phyloP scores from a whole-genome alignment of 257 asterid species.

The Petrea volubilis region DNA sequence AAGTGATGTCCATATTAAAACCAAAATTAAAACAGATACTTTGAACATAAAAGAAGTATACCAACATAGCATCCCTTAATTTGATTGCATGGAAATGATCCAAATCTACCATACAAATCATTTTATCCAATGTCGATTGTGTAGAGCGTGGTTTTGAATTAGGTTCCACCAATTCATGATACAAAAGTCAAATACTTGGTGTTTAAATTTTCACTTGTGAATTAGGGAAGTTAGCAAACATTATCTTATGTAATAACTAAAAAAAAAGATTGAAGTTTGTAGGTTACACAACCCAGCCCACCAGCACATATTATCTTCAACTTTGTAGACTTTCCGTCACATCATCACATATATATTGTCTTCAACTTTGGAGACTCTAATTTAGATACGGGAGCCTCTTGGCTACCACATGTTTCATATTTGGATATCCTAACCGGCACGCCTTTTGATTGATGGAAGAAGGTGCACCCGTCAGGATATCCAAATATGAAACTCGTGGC shows the following conservation, averaged over 20 bases:
- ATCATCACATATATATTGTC: no score
- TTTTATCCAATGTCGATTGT: conserved; percentile 54
- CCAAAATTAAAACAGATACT: no score
- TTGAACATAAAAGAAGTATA: not conserved
- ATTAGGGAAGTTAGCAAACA: conserved; percentile 50
- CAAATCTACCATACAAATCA: conserved; percentile 35
- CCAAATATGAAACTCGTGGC: conserved; percentile 37
- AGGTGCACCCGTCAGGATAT: conserved; percentile 39
- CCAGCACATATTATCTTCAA: conserved; percentile 43
- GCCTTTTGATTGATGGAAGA: conserved; percentile 40
- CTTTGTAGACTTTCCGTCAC: no score
- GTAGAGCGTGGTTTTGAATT: conserved; percentile 39
- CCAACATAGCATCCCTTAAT: conserved; percentile 42
- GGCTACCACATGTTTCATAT: no score
- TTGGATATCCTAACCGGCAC: conserved; percentile 47
- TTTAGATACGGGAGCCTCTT: no score
- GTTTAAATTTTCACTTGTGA: no score
- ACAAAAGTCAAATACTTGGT: no score
- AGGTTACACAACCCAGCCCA: conserved; percentile 39
- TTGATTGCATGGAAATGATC: conserved; percentile 23
- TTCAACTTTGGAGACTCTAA: no score
- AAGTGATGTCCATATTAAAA: no score
- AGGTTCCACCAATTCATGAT: conserved; percentile 34
- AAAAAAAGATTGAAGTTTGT: no score
- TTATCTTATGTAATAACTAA: no score